Percentiles rank a stretch among this genome's conserved stretches.
Evolutionary conservation across 495 filamentous ascomycete genomes (phyloP).

Genomic region (Hyaloscypha hepaticicola): DNA sequence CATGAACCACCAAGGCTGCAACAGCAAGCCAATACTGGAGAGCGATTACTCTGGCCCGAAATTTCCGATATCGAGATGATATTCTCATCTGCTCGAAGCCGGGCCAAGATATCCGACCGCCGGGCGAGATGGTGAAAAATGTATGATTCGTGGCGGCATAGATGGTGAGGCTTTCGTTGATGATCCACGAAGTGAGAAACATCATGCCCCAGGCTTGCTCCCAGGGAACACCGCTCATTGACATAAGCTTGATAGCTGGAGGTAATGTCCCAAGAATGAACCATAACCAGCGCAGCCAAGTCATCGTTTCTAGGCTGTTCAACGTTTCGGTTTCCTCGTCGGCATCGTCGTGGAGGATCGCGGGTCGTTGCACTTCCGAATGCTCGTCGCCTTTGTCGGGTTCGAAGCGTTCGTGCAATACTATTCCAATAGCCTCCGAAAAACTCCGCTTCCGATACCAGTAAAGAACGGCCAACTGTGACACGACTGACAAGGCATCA

Average conservation of each 20-base stretch:
- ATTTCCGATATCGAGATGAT: not conserved
- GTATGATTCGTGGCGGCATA: not conserved
- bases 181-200: not conserved
- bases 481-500: not conserved
- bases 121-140: not conserved
- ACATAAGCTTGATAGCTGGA: constrained; percentile 14
- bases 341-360: not conserved
- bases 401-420: not conserved
- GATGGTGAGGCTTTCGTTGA: not conserved
- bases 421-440: not conserved
- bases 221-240: constrained; percentile 1
- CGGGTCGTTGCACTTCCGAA: not conserved
- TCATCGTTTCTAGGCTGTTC: not conserved
- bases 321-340: not conserved
- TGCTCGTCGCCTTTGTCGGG: not conserved
- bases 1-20: not conserved
- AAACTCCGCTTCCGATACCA: not conserved
- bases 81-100: too few species aligned
- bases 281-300: constrained; percentile 11
- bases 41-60: not conserved
- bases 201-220: constrained; percentile 9
- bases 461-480: not conserved
- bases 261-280: constrained; percentile 10
- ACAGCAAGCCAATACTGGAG: too few species aligned
- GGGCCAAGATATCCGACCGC: not conserved